A percentile compares a stretch with the other conserved stretches of the same genome.
phyloP scores from a whole-genome alignment of 169 alveolate species.

The Haemoproteus tartakovskyi region DNA sequence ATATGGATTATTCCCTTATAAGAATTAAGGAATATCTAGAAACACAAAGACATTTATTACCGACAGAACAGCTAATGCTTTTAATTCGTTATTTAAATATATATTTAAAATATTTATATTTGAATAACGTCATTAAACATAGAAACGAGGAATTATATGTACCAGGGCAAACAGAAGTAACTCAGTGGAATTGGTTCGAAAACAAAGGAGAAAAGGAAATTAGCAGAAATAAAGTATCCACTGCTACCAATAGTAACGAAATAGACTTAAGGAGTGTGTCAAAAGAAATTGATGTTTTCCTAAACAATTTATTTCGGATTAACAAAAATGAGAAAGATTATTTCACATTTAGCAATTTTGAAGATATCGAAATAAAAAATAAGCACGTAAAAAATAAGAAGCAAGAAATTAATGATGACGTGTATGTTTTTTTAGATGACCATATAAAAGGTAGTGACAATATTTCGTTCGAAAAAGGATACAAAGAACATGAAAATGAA shows the following conservation, averaged over 20 bases:
- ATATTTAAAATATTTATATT: constrained; percentile 19
- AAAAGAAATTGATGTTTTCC: constrained; percentile 18
- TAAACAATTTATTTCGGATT: constrained; percentile 28
- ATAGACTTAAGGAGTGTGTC: background rate
- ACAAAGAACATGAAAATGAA: background rate
- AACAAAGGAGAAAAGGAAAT: background rate
- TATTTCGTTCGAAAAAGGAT: background rate
- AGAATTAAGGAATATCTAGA: constrained; percentile 13
- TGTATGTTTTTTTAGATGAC: background rate
- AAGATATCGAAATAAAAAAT: constrained; percentile 15
- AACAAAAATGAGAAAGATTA: constrained; percentile 58
- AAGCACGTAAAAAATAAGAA: too few relatives aligned
- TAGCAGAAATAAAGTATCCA: background rate
- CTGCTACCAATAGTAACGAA: background rate
- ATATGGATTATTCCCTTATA: constrained; percentile 21
- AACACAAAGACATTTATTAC: constrained; percentile 2
- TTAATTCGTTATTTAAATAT: constrained; percentile 32
- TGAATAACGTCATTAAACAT: constrained; percentile 20
- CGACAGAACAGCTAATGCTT: constrained; percentile 43
- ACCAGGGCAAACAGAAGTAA: background rate
- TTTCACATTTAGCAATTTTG: constrained; percentile 24
- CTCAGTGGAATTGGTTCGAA: background rate
- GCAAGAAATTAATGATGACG: too few relatives aligned
- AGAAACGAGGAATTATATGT: background rate
- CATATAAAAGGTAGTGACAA: background rate